Conservation (phyloP, 495 filamentous ascomycete species). For the Astrocystis sublimbata region DNA sequence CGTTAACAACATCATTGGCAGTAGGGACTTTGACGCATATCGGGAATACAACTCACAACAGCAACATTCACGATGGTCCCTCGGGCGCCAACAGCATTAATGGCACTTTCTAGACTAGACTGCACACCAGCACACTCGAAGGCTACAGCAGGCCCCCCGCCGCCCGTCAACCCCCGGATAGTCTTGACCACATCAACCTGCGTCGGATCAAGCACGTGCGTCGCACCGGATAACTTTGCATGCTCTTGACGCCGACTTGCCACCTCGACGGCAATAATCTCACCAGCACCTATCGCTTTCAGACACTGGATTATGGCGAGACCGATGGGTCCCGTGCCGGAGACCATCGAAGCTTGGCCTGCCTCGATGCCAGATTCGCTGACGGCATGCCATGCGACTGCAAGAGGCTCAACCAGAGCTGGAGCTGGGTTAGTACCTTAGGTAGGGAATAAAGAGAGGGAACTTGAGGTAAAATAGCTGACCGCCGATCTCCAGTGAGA, state of each 20-base stretch:
- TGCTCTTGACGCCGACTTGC: constrained; percentile 49
- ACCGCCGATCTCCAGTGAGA: constrained; percentile 60
- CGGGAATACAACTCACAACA: constrained; percentile 30
- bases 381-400: constrained; percentile 69
- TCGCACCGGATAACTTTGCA: constrained; percentile 55
- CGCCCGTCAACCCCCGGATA: constrained; percentile 48
- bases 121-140: constrained; percentile 63
- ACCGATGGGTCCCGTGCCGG: constrained; percentile 65
- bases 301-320: constrained; percentile 62
- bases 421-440: background rate
- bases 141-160: constrained; percentile 54
- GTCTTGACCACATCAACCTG: constrained; percentile 51
- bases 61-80: constrained; percentile 65
- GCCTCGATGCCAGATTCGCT: constrained; percentile 52
- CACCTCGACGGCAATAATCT: constrained; percentile 61
- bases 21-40: background rate
- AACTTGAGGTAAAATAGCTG: constrained; percentile 45
- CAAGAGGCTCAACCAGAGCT: constrained; percentile 62
- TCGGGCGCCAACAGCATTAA: constrained; percentile 48
- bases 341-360: constrained; percentile 52
- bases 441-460: constrained; percentile 27
- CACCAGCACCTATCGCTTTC: constrained; percentile 46
- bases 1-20: background rate
- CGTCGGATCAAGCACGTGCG: constrained; percentile 56
- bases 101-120: constrained; percentile 50